Evolutionary conservation across 169 alveolate species (phyloP).

Genomic region (Blepharisma undulans): DNA sequence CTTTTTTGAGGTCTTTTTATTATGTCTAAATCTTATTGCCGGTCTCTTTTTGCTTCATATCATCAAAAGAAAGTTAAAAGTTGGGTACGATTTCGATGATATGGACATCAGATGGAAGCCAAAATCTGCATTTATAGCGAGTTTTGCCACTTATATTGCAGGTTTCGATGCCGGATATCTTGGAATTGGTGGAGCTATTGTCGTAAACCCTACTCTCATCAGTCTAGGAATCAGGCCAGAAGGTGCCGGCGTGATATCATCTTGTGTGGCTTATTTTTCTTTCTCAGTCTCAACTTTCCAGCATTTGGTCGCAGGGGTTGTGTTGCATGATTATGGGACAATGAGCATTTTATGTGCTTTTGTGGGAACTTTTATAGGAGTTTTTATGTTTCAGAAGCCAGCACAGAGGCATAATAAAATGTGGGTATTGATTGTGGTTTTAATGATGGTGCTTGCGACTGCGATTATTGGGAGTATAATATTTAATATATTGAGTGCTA

Average conservation of each 20-base stretch:
- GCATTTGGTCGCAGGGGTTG: constrained; percentile 51
- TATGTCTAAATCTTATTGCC: neutral
- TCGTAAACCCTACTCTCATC: constrained; percentile 70
- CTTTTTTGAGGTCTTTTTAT: neutral
- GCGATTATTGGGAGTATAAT: neutral
- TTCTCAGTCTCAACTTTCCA: constrained; percentile 60
- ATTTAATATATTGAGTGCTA: neutral
- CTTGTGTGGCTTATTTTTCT: constrained; percentile 68
- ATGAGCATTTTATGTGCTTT: neutral
- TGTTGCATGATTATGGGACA: neutral
- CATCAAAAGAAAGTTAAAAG: neutral
- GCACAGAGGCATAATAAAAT: neutral
- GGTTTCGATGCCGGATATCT: constrained; percentile 70
- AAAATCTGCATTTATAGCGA: constrained; percentile 41
- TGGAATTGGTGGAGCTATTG: constrained; percentile 81
- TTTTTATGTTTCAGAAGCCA: neutral
- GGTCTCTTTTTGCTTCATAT: neutral
- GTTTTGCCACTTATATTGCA: constrained; percentile 48
- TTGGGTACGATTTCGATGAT: neutral
- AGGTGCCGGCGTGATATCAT: constrained; percentile 74
- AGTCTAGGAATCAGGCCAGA: constrained; percentile 72
- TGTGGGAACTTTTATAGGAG: constrained; percentile 18
- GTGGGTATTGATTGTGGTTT: neutral
- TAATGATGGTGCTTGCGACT: neutral
- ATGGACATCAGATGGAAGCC: constrained; percentile 31